Conservation (phyloP, 1,139 yeast species). For the Suhomyces anneliseae region DNA sequence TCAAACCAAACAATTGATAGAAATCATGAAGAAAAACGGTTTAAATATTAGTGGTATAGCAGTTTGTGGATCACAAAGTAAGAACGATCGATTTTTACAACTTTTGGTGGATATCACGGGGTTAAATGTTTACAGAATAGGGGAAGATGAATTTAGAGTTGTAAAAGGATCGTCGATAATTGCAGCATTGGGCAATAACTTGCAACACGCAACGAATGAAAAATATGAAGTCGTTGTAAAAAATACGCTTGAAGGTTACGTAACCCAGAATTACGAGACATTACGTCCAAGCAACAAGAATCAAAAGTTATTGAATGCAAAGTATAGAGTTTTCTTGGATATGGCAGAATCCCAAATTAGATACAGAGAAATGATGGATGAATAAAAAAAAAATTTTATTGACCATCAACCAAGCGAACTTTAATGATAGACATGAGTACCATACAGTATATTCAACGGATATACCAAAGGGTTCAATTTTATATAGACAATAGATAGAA, state of each 20-base stretch:
- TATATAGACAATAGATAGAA: too few relatives aligned
- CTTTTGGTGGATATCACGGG: slow-evolving; percentile 27
- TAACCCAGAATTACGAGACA: neutral
- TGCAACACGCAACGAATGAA: neutral
- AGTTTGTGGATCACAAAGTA: slow-evolving; percentile 54
- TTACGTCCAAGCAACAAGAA: slow-evolving; percentile 2
- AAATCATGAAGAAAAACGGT: slow-evolving; percentile 20
- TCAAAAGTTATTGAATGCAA: slow-evolving; percentile 16
- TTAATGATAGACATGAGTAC: too few relatives aligned
- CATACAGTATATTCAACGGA: too few relatives aligned
- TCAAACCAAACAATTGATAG: slow-evolving; percentile 44
- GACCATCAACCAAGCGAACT: too few relatives aligned
- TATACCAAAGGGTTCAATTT: too few relatives aligned
- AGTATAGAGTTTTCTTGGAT: slow-evolving; percentile 34
- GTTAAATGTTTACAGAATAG: slow-evolving; percentile 20
- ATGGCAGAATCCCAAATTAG: slow-evolving; percentile 35
- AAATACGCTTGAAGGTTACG: neutral
- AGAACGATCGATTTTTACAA: slow-evolving; percentile 41
- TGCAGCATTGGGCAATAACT: slow-evolving; percentile 14
- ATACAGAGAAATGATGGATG: slow-evolving; percentile 23
- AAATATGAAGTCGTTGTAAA: neutral
- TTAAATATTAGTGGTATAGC: slow-evolving; percentile 29
- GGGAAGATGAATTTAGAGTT: slow-evolving; percentile 29
- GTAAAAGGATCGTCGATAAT: slow-evolving; percentile 41
- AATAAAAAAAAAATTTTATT: neutral